Conservation (phyloP, 306 rosid genomes). For the Glycine tomentella region DNA sequence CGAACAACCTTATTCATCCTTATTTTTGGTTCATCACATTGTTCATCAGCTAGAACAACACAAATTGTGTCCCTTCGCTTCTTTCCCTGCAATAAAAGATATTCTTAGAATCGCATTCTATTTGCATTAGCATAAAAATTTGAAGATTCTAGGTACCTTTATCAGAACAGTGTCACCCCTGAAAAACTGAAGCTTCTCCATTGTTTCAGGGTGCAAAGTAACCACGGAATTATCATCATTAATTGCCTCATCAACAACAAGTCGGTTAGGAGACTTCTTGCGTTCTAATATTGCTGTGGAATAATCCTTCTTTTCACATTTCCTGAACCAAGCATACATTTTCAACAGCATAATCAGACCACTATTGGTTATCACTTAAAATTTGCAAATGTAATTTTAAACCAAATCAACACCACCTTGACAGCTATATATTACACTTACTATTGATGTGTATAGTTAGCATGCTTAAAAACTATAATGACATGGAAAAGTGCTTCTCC, state of each 20-base stretch:
- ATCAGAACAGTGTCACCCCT: slow-evolving; percentile 65
- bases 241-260: slow-evolving; percentile 66
- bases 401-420: slow-evolving; percentile 8
- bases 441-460: not conserved
- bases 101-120: slow-evolving; percentile 8
- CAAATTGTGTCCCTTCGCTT: slow-evolving; percentile 71
- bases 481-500: not conserved
- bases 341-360: not conserved
- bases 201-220: slow-evolving; percentile 61
- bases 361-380: no score
- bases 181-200: slow-evolving; percentile 69
- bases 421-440: not conserved
- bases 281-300: slow-evolving; percentile 67
- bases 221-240: slow-evolving; percentile 72
- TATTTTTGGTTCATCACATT: slow-evolving; percentile 67
- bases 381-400: not conserved
- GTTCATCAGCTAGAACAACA: slow-evolving; percentile 66
- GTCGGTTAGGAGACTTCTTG: slow-evolving; percentile 77
- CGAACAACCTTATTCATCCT: slow-evolving; percentile 76
- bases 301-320: slow-evolving; percentile 60
- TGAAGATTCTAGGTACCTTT: slow-evolving; percentile 50
- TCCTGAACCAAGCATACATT: slow-evolving; percentile 49
- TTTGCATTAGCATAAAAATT: not conserved
- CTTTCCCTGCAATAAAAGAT: slow-evolving; percentile 58
- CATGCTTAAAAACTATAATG: slow-evolving; percentile 6